Conservation (phyloP, 176 grass and related monocot genomes). For the Oryza coarctata region DNA sequence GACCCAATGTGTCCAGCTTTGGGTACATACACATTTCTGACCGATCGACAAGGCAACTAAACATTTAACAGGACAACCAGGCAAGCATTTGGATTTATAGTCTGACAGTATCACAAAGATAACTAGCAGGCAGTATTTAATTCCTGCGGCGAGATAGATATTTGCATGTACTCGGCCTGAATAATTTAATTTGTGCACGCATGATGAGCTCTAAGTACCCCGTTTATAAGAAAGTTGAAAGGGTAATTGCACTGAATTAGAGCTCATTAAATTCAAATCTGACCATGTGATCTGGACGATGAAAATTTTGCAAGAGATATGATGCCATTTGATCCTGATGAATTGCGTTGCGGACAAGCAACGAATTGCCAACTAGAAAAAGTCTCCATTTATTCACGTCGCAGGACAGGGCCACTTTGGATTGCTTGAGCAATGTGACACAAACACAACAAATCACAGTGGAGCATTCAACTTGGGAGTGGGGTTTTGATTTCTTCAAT, state of each 20-base stretch:
- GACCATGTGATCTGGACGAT: slow-evolving; percentile 9
- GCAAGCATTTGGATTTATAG: background rate
- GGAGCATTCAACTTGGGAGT: background rate
- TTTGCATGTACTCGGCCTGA: background rate
- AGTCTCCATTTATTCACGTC: background rate
- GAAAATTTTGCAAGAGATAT: background rate
- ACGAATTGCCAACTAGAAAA: slow-evolving; percentile 17
- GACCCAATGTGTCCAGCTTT: background rate
- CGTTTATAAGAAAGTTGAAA: background rate
- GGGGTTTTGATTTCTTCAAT: background rate
- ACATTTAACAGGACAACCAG: background rate
- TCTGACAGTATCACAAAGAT: background rate
- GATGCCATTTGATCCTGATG: background rate
- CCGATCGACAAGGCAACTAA: background rate
- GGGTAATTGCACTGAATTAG: background rate
- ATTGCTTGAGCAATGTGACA: background rate
- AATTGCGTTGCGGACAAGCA: slow-evolving; percentile 28
- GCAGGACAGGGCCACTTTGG: background rate
- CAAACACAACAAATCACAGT: background rate
- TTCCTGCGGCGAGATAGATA: slow-evolving; percentile 27
- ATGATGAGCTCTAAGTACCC: background rate
- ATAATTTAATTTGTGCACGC: background rate
- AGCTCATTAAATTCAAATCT: background rate
- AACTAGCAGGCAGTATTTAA: background rate
- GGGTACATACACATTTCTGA: background rate